phyloP scores from a whole-genome alignment of 2,329 filamentous ascomycete species.

The Elsinoe ampelina region DNA sequence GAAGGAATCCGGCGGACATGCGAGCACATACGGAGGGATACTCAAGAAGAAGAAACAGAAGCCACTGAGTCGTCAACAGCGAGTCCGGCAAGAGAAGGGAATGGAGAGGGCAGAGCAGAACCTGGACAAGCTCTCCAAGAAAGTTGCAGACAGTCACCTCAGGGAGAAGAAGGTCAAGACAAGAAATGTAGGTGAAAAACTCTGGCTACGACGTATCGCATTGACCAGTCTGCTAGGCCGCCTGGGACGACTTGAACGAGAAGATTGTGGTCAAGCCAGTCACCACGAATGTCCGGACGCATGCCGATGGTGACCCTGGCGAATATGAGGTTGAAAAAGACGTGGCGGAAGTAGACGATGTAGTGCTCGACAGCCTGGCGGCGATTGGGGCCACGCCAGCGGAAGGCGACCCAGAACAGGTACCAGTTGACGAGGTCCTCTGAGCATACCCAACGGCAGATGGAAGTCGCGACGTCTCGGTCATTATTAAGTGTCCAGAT shows the following conservation, averaged over 20 bases:
- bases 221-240: constrained; percentile 13
- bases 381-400: background rate
- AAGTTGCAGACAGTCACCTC: constrained; percentile 43
- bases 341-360: background rate
- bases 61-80: constrained; percentile 43
- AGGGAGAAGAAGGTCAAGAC: constrained; percentile 41
- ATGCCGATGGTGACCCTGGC: background rate
- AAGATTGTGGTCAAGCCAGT: constrained; percentile 14
- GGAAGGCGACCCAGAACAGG: background rate
- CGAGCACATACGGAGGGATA: constrained; percentile 62
- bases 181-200: constrained; percentile 28
- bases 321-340: background rate
- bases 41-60: constrained; percentile 56
- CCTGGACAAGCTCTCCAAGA: constrained; percentile 47
- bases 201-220: background rate
- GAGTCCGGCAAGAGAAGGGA: constrained; percentile 44
- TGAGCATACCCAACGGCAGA: background rate
- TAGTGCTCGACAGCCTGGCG: constrained; percentile 1
- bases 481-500: too few relatives aligned
- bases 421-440: constrained; percentile 14
- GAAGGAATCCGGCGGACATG: constrained; percentile 42
- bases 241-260: constrained; percentile 29
- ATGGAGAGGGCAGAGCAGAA: constrained; percentile 48
- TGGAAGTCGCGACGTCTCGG: background rate
- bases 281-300: background rate